Evolutionary conservation across 208 protist genomes (phyloP).

Genomic region (Strigomonas culicis): DNA sequence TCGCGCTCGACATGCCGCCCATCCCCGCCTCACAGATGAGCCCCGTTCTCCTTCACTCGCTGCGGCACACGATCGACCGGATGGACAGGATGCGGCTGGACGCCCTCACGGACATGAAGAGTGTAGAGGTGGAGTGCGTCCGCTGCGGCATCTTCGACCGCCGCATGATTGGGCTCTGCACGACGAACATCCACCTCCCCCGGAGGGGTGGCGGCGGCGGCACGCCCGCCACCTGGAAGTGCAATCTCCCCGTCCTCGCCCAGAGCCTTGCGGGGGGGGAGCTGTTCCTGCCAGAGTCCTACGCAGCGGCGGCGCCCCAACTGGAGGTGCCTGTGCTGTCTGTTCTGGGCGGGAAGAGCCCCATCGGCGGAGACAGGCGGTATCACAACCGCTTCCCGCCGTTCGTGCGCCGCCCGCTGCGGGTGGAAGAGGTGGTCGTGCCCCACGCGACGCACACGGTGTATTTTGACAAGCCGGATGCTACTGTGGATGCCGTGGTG

Average conservation of each 20-base stretch:
- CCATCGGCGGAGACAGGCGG: constrained; percentile 24
- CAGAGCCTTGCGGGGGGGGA: constrained; percentile 22
- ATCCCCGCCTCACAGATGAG: constrained; percentile 26
- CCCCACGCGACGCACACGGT: constrained; percentile 46
- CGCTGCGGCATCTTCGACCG: constrained; percentile 33
- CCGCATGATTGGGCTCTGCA: constrained; percentile 37
- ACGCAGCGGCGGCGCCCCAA: neutral
- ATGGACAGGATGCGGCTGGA: constrained; percentile 22
- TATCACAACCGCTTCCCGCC: constrained; percentile 28
- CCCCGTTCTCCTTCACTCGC: constrained; percentile 17
- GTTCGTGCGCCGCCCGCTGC: constrained; percentile 11
- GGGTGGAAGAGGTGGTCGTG: constrained; percentile 41
- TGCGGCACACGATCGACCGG: too few relatives aligned
- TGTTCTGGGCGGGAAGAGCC: constrained; percentile 43
- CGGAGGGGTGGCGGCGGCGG: neutral
- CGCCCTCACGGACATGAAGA: constrained; percentile 42
- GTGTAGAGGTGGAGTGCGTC: constrained; percentile 31
- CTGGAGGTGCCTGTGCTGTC: constrained; percentile 31
- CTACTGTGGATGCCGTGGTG: constrained; percentile 19
- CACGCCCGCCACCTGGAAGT: constrained; percentile 28
- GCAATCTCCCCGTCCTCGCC: constrained; percentile 46
- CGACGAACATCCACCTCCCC: constrained; percentile 48
- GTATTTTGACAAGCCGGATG: constrained; percentile 47
- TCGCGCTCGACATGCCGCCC: constrained; percentile 60
- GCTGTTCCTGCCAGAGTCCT: constrained; percentile 39